Evolutionary conservation across 139 green algal genomes (phyloP).

Genomic region (Limnomonas spitsbergensis): DNA sequence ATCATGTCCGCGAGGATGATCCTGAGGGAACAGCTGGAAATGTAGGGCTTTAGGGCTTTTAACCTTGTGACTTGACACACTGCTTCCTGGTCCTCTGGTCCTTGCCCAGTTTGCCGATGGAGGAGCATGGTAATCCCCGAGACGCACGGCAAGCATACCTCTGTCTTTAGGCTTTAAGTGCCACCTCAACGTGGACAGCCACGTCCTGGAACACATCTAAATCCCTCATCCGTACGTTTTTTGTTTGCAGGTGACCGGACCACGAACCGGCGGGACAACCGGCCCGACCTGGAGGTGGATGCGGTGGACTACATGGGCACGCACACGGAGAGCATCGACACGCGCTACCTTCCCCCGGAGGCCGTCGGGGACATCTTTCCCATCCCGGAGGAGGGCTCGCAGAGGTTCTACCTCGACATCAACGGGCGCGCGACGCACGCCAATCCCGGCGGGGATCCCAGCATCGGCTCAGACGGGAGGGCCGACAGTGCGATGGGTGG

Average conservation of each 20-base stretch:
- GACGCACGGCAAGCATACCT: too few species aligned
- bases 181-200: too few species aligned
- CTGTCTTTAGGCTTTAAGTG: too few species aligned
- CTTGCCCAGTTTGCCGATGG: too few species aligned
- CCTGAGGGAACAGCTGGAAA: too few species aligned
- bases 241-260: constrained; percentile 9
- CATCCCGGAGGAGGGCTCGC: constrained; percentile 19
- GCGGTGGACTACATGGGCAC: constrained; percentile 13
- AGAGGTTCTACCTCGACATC: constrained; percentile 5
- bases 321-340: constrained; percentile 8
- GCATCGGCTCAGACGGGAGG: background rate
- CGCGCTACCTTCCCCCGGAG: background rate
- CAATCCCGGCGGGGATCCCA: background rate
- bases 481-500: background rate
- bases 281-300: background rate
- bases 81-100: too few species aligned
- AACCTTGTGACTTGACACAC: too few species aligned
- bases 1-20: too few species aligned
- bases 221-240: too few species aligned
- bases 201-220: too few species aligned
- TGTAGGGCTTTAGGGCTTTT: too few species aligned
- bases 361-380: constrained; percentile 16
- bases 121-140: too few species aligned
- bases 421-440: background rate
- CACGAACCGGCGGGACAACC: background rate